phyloP scores from a whole-genome alignment of 108 stramenopile species.

The Pseudonitzschia pungens region DNA sequence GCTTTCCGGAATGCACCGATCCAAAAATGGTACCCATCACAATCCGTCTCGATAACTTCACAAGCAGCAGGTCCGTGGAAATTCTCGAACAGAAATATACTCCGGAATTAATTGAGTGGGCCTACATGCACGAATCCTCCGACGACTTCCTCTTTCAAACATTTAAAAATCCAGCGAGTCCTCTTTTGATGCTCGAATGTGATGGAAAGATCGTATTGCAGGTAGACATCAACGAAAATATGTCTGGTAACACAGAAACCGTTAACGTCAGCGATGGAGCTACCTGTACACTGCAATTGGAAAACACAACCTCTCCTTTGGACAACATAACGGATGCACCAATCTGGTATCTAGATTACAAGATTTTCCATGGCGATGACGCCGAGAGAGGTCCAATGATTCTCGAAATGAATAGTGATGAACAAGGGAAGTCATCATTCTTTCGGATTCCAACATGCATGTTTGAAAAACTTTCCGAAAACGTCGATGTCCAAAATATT shows the following conservation, averaged over 20 bases:
- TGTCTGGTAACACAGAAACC: too few species aligned
- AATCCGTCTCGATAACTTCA: not conserved
- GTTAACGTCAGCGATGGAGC: too few species aligned
- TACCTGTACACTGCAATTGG: too few species aligned
- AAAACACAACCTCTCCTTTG: too few species aligned
- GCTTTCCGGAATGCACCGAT: not conserved
- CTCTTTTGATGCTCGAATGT: too few species aligned
- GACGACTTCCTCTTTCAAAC: too few species aligned
- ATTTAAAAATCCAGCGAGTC: too few species aligned
- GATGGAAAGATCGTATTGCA: too few species aligned
- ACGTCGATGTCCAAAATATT: not conserved
- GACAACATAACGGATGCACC: too few species aligned
- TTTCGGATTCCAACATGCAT: not conserved
- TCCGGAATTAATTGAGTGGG: too few species aligned
- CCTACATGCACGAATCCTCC: not conserved
- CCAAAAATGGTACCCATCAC: not conserved
- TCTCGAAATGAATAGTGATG: not conserved
- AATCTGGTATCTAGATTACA: too few species aligned
- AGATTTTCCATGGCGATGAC: not conserved
- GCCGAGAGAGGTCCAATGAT: not conserved
- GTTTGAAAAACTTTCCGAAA: not conserved
- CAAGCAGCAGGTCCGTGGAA: not conserved
- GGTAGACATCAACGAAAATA: too few species aligned
- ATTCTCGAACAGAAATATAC: not conserved
- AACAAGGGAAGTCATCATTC: not conserved